These are phyloP conservation scores for Punica granatum DNA, from an alignment of 345 rosid genomes.

Conservation along the genomic window DNA sequence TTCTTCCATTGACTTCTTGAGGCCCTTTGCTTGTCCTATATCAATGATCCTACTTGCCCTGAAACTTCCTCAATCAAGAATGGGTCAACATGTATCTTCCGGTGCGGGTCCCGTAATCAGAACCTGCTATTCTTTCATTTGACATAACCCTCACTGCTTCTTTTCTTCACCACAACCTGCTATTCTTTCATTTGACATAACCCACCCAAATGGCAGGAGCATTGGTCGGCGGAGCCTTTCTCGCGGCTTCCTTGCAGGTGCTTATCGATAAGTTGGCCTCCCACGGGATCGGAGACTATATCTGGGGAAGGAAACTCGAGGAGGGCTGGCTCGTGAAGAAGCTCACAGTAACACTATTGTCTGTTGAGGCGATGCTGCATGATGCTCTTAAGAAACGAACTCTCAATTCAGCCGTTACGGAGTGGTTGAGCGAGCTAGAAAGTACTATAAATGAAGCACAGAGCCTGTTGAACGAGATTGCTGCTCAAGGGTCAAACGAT, in stretches of 20 bases:
- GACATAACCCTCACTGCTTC: neutral
- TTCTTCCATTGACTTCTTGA: neutral
- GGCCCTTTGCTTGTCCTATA: neutral
- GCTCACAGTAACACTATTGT: conserved; percentile 1
- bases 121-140: no score
- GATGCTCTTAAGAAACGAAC: conserved; percentile 16
- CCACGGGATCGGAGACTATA: neutral
- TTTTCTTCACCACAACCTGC: neutral
- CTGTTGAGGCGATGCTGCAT: conserved; percentile 9
- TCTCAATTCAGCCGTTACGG: neutral
- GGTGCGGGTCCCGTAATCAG: neutral
- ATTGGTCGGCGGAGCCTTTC: neutral
- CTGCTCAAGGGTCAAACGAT: neutral
- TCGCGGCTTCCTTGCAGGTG: conserved; percentile 12
- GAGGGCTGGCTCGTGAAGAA: conserved; percentile 1
- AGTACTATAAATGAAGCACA: conserved; percentile 10
- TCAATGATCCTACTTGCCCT: neutral
- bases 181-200: neutral
- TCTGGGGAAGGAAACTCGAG: neutral
- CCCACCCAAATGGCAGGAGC: neutral
- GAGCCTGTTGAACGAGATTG: conserved; percentile 14
- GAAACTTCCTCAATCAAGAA: neutral
- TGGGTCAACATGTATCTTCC: neutral
- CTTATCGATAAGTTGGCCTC: conserved; percentile 10
- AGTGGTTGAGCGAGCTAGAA: conserved; percentile 18